A percentile compares a stretch with the other conserved stretches of the same genome.
Conservation (phyloP, 176 grass and related monocot species). For the Triticum urartu region DNA sequence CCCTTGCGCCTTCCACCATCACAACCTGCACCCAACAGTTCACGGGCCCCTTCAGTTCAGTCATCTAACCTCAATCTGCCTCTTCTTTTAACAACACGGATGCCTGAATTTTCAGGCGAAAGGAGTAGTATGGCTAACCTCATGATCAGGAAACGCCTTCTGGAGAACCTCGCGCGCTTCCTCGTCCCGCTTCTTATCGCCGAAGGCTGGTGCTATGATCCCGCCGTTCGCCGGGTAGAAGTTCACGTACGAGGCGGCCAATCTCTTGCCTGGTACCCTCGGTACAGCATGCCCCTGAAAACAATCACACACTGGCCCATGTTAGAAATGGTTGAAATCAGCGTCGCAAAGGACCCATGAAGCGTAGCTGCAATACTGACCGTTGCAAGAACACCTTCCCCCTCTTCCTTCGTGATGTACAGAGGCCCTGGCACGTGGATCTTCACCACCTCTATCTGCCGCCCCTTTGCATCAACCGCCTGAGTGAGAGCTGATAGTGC, state of each 20-base stretch:
- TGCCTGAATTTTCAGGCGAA: not conserved
- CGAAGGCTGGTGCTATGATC: conserved; percentile 71
- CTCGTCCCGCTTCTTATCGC: conserved; percentile 63
- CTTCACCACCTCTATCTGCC: conserved; percentile 70
- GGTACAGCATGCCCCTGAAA: conserved; percentile 67
- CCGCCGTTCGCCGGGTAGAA: conserved; percentile 82
- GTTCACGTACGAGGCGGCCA: conserved; percentile 90
- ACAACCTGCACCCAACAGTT: conserved; percentile 50
- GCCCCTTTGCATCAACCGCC: conserved; percentile 52
- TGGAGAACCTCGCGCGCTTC: conserved; percentile 52
- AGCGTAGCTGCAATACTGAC: conserved; percentile 30
- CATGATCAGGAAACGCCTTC: conserved; percentile 57
- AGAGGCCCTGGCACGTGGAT: conserved; percentile 85
- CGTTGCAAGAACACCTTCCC: conserved; percentile 45
- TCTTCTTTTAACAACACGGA: too few species aligned
- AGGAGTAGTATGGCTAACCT: conserved; percentile 34
- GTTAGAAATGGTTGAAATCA: not conserved
- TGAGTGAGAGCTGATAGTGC: conserved; percentile 56
- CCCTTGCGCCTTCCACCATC: conserved; percentile 76
- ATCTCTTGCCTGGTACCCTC: conserved; percentile 57
- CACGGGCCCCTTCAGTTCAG: not conserved
- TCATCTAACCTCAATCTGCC: not conserved
- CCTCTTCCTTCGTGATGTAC: conserved; percentile 82
- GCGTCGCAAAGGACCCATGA: not conserved
- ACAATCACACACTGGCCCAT: not conserved